phyloP scores from a whole-genome alignment of 2,329 filamentous ascomycete genomes.

The Ophiosphaerella herpotricha region DNA sequence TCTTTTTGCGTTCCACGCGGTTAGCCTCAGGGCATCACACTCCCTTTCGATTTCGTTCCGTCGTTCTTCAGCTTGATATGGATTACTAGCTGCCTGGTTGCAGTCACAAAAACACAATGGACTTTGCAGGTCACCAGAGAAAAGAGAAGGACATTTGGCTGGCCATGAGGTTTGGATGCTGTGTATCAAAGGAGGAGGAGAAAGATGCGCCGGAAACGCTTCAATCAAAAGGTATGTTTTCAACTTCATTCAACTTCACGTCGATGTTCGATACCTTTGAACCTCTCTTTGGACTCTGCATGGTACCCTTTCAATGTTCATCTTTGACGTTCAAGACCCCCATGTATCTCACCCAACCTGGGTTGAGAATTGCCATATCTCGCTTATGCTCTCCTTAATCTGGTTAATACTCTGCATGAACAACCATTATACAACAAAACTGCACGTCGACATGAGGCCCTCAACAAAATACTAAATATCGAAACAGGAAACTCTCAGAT shows the following conservation, averaged over 20 bases:
- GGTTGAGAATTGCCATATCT: constrained; percentile 21
- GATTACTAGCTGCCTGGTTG: constrained; percentile 35
- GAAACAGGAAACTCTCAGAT: constrained; percentile 27
- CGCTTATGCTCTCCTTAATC: constrained; percentile 29
- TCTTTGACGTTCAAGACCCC: neutral
- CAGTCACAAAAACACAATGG: constrained; percentile 27
- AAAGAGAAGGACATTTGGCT: constrained; percentile 35
- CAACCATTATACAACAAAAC: constrained; percentile 12
- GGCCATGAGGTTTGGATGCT: constrained; percentile 46
- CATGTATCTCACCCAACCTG: neutral
- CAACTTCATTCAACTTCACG: constrained; percentile 5
- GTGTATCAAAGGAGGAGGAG: constrained; percentile 39
- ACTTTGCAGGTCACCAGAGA: constrained; percentile 20
- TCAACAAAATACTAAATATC: constrained; percentile 18
- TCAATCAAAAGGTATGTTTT: constrained; percentile 34
- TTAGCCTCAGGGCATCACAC: constrained; percentile 10
- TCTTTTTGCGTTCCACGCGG: constrained; percentile 11
- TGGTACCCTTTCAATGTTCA: neutral
- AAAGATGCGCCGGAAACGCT: constrained; percentile 27
- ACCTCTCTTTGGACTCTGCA: neutral
- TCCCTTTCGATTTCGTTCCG: constrained; percentile 8
- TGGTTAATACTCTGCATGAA: constrained; percentile 18
- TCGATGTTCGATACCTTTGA: neutral
- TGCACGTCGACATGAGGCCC: constrained; percentile 13
- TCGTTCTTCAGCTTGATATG: constrained; percentile 20